Percentiles rank a stretch among this genome's conserved stretches.
Conservation (phyloP, 2,329 filamentous ascomycete species). For the Penicillium paneum region DNA sequence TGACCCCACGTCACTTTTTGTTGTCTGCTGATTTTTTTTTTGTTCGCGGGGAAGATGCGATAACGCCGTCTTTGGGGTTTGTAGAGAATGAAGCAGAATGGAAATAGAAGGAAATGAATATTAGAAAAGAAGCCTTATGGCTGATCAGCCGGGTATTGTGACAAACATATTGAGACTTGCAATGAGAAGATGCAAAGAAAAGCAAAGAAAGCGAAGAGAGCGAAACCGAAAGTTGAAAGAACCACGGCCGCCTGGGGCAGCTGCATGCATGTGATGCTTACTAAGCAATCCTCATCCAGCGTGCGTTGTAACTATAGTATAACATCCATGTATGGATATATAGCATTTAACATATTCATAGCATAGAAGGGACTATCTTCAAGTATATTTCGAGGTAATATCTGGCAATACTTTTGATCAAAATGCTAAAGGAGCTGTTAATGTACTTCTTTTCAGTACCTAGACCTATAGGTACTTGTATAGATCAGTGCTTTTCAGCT, state of each 20-base stretch:
- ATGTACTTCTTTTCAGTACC: too few species aligned
- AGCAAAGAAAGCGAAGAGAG: background rate
- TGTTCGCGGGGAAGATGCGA: background rate
- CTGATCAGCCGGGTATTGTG: background rate
- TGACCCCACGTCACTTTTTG: background rate
- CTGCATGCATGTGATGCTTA: constrained; percentile 7
- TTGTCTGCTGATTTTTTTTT: background rate
- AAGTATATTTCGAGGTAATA: too few species aligned
- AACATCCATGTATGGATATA: too few species aligned
- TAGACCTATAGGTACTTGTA: too few species aligned
- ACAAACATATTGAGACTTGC: background rate
- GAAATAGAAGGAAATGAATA: background rate
- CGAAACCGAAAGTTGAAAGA: background rate
- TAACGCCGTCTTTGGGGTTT: background rate
- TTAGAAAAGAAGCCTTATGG: background rate
- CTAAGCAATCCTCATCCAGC: background rate
- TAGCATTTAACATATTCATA: too few species aligned
- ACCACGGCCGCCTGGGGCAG: background rate
- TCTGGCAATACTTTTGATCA: too few species aligned
- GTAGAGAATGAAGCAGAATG: background rate
- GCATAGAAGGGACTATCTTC: too few species aligned
- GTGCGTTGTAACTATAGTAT: too few species aligned
- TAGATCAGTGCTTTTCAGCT: too few species aligned
- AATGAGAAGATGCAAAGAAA: background rate
- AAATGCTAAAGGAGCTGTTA: too few species aligned